Evolutionary conservation across 257 asterid species (phyloP).

Genomic region (Datura wrightii): DNA sequence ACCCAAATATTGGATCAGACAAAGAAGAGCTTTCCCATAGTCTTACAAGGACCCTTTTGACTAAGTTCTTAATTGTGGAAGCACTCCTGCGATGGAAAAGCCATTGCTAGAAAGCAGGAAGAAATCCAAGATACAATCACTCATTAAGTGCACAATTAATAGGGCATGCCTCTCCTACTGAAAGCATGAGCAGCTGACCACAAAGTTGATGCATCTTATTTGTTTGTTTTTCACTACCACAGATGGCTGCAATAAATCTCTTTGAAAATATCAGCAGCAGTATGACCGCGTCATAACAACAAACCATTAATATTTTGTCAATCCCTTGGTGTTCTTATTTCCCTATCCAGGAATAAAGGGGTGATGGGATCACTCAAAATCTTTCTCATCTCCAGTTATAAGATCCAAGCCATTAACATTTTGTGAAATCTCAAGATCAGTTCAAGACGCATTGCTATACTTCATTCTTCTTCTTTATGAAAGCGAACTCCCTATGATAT

Average conservation of each 20-base stretch:
- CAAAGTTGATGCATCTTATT: background rate
- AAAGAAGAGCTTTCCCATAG: background rate
- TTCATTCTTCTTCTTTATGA: background rate
- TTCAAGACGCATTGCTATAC: background rate
- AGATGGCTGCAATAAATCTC: background rate
- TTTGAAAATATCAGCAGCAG: background rate
- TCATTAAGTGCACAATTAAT: background rate
- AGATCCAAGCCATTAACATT: background rate
- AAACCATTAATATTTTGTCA: background rate
- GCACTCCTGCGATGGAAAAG: background rate
- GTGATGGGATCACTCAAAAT: background rate
- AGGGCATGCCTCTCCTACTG: background rate
- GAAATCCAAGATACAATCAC: background rate
- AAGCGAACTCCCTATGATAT: background rate
- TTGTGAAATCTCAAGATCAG: background rate
- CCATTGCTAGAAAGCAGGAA: background rate
- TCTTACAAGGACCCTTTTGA: background rate
- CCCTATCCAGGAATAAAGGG: background rate
- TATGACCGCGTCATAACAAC: background rate
- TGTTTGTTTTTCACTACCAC: background rate
- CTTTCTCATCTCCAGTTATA: background rate
- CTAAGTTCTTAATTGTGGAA: background rate
- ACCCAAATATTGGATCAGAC: background rate
- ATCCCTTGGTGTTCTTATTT: background rate
- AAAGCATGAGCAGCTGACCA: slow-evolving; percentile 6